phyloP scores from a whole-genome alignment of 306 rosid genomes.

The Herpetospermum pedunculosum region DNA sequence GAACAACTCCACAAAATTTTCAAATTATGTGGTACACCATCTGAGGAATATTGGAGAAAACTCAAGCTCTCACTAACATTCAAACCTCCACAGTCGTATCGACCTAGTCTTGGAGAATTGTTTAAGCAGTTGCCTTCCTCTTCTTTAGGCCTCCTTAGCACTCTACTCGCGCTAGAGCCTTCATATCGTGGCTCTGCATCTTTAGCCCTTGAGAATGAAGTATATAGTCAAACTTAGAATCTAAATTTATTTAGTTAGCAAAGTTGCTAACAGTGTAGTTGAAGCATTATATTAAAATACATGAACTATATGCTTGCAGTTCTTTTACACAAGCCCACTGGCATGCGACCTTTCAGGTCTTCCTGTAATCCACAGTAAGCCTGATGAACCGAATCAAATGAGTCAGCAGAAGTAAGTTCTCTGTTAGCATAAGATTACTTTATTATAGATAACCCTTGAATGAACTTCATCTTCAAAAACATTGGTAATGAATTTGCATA shows the following conservation, averaged over 20 bases:
- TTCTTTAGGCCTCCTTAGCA: slow-evolving; percentile 55
- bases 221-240: slow-evolving; percentile 12
- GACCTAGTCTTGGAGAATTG: slow-evolving; percentile 49
- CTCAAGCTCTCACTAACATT: slow-evolving; percentile 46
- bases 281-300: slow-evolving; percentile 4
- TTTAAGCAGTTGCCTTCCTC: slow-evolving; percentile 57
- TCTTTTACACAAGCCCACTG: slow-evolving; percentile 68
- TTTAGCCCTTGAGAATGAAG: slow-evolving; percentile 56
- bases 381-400: slow-evolving; percentile 33
- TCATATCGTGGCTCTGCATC: slow-evolving; percentile 61
- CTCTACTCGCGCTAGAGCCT: slow-evolving; percentile 76
- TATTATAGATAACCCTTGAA: neutral
- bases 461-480: neutral
- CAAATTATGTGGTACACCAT: slow-evolving; percentile 85
- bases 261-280: neutral
- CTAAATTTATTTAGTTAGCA: neutral
- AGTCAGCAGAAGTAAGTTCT: slow-evolving; percentile 56
- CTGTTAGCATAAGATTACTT: neutral
- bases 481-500: neutral
- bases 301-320: slow-evolving; percentile 35
- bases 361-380: slow-evolving; percentile 36
- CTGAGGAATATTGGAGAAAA: slow-evolving; percentile 79
- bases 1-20: slow-evolving; percentile 83
- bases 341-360: slow-evolving; percentile 65
- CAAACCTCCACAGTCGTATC: slow-evolving; percentile 57